Evolutionary conservation across 257 asterid genomes (phyloP).

Genomic region (Ocimum tenuiflorum): DNA sequence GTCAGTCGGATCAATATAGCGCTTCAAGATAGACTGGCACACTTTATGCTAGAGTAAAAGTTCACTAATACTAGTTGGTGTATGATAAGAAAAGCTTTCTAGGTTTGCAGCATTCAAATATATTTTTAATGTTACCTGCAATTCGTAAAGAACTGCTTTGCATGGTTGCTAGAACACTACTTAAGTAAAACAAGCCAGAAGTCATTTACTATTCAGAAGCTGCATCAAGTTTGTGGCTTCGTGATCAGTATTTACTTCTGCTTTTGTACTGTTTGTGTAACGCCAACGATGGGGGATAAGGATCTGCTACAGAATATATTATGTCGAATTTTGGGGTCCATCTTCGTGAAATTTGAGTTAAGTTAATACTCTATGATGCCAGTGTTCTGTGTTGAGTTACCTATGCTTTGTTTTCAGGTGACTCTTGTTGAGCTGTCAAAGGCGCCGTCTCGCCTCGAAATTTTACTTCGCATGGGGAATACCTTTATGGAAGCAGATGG

Average conservation of each 20-base stretch:
- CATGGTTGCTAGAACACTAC: not conserved
- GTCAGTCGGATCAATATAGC: not conserved
- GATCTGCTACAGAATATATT: not conserved
- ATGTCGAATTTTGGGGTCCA: not conserved
- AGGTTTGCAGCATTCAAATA: not conserved
- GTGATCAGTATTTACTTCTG: not conserved
- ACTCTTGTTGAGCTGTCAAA: conserved; percentile 50
- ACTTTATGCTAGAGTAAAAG: too few relatives aligned
- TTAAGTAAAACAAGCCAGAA: not conserved
- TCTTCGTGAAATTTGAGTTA: not conserved
- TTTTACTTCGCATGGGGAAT: conserved; percentile 35
- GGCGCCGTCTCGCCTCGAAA: conserved; percentile 33
- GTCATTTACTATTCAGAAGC: not conserved
- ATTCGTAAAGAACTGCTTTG: not conserved
- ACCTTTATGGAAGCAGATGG: conserved; percentile 43
- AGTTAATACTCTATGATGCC: not conserved
- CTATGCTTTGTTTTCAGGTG: conserved; percentile 34
- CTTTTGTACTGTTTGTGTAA: not conserved
- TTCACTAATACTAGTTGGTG: too few relatives aligned
- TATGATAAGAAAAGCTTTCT: not conserved
- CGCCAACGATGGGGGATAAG: not conserved
- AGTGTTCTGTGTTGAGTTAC: not conserved
- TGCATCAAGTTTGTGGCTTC: not conserved
- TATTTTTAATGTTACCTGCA: not conserved
- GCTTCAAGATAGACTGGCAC: not conserved